Percentiles rank a stretch among this genome's conserved stretches.
Evolutionary conservation across 129 eudicot genomes (phyloP).

Genomic region (Logfia minima): DNA sequence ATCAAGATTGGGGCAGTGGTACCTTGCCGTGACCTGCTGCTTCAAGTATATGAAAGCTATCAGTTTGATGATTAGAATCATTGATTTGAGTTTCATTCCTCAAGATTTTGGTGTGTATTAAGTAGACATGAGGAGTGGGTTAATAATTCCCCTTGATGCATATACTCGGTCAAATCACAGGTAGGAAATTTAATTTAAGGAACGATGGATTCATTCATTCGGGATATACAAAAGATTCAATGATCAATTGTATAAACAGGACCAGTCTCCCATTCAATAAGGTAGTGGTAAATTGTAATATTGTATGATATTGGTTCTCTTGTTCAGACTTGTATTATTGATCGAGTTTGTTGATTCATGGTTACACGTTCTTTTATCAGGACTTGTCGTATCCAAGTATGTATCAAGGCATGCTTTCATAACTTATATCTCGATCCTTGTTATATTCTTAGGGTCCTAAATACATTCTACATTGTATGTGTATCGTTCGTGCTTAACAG

Average conservation of each 20-base stretch:
- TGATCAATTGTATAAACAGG: not conserved
- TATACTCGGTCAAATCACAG: slow-evolving; percentile 16
- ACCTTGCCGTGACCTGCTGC: slow-evolving; percentile 77
- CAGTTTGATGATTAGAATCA: slow-evolving; percentile 49
- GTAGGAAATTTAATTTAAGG: not conserved
- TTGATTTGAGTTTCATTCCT: not conserved
- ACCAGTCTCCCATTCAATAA: not conserved
- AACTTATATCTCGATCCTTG: not conserved
- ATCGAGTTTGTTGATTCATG: not conserved
- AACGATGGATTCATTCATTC: not conserved
- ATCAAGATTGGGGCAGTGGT: slow-evolving; percentile 91
- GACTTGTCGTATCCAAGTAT: not conserved
- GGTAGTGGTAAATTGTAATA: not conserved
- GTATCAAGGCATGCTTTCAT: not conserved
- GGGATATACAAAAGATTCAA: slow-evolving; percentile 2
- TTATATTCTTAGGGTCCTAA: not conserved
- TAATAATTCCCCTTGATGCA: slow-evolving; percentile 27
- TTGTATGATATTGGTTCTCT: not conserved
- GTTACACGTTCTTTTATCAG: not conserved
- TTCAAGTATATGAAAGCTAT: slow-evolving; percentile 61
- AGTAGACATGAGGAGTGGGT: slow-evolving; percentile 2
- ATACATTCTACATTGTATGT: no score
- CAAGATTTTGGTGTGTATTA: slow-evolving; percentile 2
- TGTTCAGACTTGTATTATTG: not conserved
- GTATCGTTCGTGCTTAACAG: no score